Evolutionary conservation across 139 green algal genomes (phyloP), one percentile per base, ranked within the genome.

Genomic region (Penium margaritaceum): DNA sequence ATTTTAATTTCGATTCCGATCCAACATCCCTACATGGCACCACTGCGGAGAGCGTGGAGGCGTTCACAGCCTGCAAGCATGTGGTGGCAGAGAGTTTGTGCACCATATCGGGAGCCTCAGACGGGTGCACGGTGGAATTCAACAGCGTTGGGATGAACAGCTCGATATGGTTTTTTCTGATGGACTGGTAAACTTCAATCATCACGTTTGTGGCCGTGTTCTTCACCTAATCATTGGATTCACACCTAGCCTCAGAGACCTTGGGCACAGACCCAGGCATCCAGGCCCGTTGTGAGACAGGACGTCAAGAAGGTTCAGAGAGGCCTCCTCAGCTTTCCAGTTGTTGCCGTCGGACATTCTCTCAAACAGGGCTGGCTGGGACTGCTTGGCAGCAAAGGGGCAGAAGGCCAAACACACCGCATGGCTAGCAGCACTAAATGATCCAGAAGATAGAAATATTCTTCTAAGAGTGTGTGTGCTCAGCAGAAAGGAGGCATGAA

Each of bases 31-130:
- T n/a, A n/a, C n/a, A n/a, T 30, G 91, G 91, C 75, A 90, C 86
- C 79, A 95, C 88, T 74, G 95, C 86, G 30, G 90, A 84, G 71
- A 96, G 88, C 12, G 87, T 86, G 39, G 87, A 81, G 9, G 88
- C 82, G 78, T 94, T 86, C 6, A 90, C 67, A 24, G 34, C 30
- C 44, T 77, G 70, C 70, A 95, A 89, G 62, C 96, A 96, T 46
- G 90, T 96, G 72, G 90, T 96, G 15, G 88, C 80, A 41, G 85
- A 85, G 74, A 96, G 87, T 86, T 92, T 90, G 86, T 95, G 90
- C 67, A 96, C 88, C 69, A 84, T 91, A 54, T 96, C 90, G 21
- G 86, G 83, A 55, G 88, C 83, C 78, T 93, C 84, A 29, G 83
- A 72, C 1, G 88, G 84, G 66, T 81, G 83, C 15, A 47, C 84